Evolutionary conservation across 2,329 filamentous ascomycete species (phyloP), one percentile per base, ranked within the genome.

Genomic region (Sclerotinia subarctica): DNA sequence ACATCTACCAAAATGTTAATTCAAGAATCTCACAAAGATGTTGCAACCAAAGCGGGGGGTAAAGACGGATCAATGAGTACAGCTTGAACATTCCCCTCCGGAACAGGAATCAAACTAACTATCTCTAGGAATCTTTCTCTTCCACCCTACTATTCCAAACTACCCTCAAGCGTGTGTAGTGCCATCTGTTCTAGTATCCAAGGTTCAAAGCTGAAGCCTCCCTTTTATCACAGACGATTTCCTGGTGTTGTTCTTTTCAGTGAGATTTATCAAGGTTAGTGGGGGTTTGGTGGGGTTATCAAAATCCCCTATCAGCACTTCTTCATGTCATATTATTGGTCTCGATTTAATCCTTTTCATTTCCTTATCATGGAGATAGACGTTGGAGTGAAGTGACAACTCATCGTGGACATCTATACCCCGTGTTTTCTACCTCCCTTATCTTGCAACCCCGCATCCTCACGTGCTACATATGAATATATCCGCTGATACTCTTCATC

Each of bases 251-350:
- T 92, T 19, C 84, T 97, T 68, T 97, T 96, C 78, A 94, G 90
- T 74, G 94, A 97, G 81, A 97, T 97, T 75, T 97, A 97, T 77
- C 94, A 97, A 88, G 93, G 93, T 93, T 79, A 67, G 64, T 60
- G 38, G 60, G 46, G 54, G 42, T 35, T 19, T 65, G 63, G 52
- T 57, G 52, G 63, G 64, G 53, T 66, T 26, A n/a, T 42, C 52
- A 66, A 66, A 29, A n/a, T 58, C 10, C 42, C 26, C 11, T 42
- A 35, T 57, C 64, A 19, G 21, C n/a, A 29, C 42, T 46, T 44
- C 51, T 42, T 51, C 32, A 42, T 29, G 24, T 53, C 35, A 29
- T 53, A n/a, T 44, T 51, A 56, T 57, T 57, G 51, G 26, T 58
- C 24, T 66, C 26, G 8, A 49, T 66, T 19, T 11, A 24, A 8